phyloP scores from a whole-genome alignment of 139 green algal genomes.

The Auxenochlorella pyrenoidosa region DNA sequence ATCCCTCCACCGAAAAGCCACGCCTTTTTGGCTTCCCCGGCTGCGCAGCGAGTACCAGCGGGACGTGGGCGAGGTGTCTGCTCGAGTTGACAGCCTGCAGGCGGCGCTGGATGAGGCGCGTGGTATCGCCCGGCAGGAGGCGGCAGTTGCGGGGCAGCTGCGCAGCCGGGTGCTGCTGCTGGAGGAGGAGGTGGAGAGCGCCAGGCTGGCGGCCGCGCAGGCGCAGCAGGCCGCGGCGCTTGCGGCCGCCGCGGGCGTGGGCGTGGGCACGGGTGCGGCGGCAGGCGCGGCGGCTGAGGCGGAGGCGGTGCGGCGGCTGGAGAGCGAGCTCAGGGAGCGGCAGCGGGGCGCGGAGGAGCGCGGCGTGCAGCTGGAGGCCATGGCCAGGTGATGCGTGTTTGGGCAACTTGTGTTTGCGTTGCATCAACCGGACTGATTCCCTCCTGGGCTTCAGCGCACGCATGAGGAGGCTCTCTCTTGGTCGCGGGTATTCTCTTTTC shows the following conservation, averaged over 20 bases:
- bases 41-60: conserved; percentile 14
- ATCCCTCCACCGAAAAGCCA: not conserved
- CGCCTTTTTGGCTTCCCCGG: not conserved
- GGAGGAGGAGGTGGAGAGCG: conserved; percentile 40
- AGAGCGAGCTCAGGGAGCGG: conserved; percentile 9
- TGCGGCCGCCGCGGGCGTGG: not conserved
- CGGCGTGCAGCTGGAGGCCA: conserved; percentile 36
- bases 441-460: too few relatives aligned
- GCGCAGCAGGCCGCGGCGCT: conserved; percentile 25
- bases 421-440: too few relatives aligned
- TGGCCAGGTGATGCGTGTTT: not conserved
- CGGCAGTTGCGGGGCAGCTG: conserved; percentile 10
- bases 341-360: conserved; percentile 31
- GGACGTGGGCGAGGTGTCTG: not conserved
- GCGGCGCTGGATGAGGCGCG: conserved; percentile 16
- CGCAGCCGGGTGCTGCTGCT: conserved; percentile 31
- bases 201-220: conserved; percentile 30
- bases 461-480: too few relatives aligned
- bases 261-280: not conserved
- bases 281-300: not conserved
- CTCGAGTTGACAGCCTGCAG: not conserved
- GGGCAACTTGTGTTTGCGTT: not conserved
- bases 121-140: not conserved
- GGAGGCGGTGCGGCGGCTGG: not conserved
- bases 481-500: too few relatives aligned